Percentiles rank a stretch among this genome's conserved stretches.
These are phyloP conservation scores for Colletotrichum ledebouriae DNA, from an alignment of 2,329 filamentous ascomycete species.

Conservation along the genomic window DNA sequence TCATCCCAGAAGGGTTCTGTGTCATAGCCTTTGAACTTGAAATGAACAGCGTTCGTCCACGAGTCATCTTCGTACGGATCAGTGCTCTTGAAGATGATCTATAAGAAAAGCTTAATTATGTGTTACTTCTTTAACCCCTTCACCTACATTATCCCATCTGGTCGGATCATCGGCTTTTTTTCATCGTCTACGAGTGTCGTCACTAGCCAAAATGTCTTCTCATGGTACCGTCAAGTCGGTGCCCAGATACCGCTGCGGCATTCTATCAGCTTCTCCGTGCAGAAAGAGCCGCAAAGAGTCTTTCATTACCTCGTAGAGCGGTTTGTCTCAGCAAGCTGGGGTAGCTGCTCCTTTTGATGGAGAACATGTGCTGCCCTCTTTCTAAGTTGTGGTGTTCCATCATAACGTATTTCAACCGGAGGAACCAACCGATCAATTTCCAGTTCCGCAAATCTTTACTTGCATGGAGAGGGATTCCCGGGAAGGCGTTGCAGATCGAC, in stretches of 20 bases:
- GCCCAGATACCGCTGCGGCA: constrained; percentile 60
- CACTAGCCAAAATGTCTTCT: constrained; percentile 54
- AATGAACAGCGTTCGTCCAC: constrained; percentile 47
- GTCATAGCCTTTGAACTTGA: constrained; percentile 42
- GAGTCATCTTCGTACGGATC: constrained; percentile 43
- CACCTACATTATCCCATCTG: constrained; percentile 44
- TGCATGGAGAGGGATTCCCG: constrained; percentile 65
- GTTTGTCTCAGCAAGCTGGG: constrained; percentile 46
- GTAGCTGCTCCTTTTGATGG: constrained; percentile 58
- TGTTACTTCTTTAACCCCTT: neutral
- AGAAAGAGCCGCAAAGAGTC: neutral
- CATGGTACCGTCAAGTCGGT: constrained; percentile 58
- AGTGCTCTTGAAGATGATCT: constrained; percentile 37
- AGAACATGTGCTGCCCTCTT: constrained; percentile 52
- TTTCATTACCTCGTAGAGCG: constrained; percentile 18
- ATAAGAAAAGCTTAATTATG: neutral
- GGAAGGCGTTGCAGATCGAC: constrained; percentile 66
- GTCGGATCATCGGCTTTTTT: constrained; percentile 12
- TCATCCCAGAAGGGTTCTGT: constrained; percentile 69
- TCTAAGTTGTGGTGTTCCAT: neutral
- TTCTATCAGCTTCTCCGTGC: constrained; percentile 42
- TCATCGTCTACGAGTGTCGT: constrained; percentile 35
- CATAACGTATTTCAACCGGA: too few species aligned
- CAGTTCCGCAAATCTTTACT: constrained; percentile 65
- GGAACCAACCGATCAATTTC: constrained; percentile 51